Base-by-base conservation (phyloP, 2,329 filamentous ascomycete species). In the Fusarium nodosum region DNA sequence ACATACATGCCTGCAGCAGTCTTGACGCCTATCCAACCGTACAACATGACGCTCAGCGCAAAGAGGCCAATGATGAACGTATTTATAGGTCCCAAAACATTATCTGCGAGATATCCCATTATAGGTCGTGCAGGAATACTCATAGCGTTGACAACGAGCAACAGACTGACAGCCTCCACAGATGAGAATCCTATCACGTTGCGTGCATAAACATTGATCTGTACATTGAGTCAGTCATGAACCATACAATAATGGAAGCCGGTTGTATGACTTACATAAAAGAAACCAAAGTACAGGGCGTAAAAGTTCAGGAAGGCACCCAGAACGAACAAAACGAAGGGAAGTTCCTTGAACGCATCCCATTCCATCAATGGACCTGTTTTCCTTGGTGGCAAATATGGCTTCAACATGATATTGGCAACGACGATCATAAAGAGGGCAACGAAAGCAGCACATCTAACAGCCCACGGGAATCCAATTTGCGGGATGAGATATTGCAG, bases 81-180 rank as follows among this genome's bases (percentile, higher is more conserved):
- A 69, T 88, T 89, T 56, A 89, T 76, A 0, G 84, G 82, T 3
- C 87, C 86, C 13, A 74, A 1, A 11, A 84, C 76, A 56, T 79
- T 77, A 79, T 91, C 89, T 10, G 89, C 88, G 5, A 90, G 72
- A 69, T 84, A 81, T 72, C 86, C 88, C 3, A 88, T 88, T 1
- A 89, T 72, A 10, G 90, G 66, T 1, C 90, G 85, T 18, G 87
- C 88, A 7, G 86, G 67, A 18, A 87, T 70, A 5, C 89, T 87
- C 34, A 89, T 82, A 31, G 86, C 88, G 76, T 92, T 93, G 74
- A 91, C 80, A 26, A 91, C 81, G n/a, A 92, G 82, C 15, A 93
- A 79, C 16, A 92, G 77, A 69, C 83, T 82, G 3, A 76, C 75
- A 11, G 77, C 77, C 51, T 90, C 86, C 55, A 91, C 83, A 9